These are phyloP conservation scores for Fusarium sp. DNA, from an alignment of 2,329 filamentous ascomycete genomes.

Conservation along the genomic window DNA sequence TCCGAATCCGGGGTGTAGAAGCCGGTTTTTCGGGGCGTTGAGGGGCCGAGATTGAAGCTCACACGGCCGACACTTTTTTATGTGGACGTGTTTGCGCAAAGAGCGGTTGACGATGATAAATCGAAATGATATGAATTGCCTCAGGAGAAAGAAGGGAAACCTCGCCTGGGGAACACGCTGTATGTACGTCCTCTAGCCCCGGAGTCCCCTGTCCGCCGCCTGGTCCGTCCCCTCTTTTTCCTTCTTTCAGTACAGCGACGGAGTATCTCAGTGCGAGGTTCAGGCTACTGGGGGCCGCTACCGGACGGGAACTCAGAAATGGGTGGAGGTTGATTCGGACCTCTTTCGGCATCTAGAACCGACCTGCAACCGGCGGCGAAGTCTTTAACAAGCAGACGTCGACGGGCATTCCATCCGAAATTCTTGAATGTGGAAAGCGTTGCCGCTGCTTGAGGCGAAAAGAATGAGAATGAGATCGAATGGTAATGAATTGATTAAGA, in stretches of 20 bases:
- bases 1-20: slow-evolving; percentile 38
- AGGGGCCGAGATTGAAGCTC: slow-evolving; percentile 19
- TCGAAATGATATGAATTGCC: slow-evolving; percentile 35
- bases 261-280: slow-evolving; percentile 13
- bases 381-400: slow-evolving; percentile 4
- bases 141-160: slow-evolving; percentile 30
- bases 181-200: slow-evolving; percentile 31
- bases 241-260: slow-evolving; percentile 24
- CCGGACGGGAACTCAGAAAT: slow-evolving; percentile 24
- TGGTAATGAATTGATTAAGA: neutral
- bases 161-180: slow-evolving; percentile 24
- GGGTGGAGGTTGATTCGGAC: slow-evolving; percentile 33
- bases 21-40: slow-evolving; percentile 33
- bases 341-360: slow-evolving; percentile 44
- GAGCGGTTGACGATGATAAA: slow-evolving; percentile 24
- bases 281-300: slow-evolving; percentile 28
- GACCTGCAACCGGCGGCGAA: slow-evolving; percentile 11
- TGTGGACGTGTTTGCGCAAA: neutral
- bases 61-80: slow-evolving; percentile 2
- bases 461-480: slow-evolving; percentile 24
- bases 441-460: neutral
- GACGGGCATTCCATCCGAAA: slow-evolving; percentile 14
- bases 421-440: slow-evolving; percentile 1
- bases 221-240: slow-evolving; percentile 34
- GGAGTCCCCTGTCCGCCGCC: slow-evolving; percentile 29